These are phyloP conservation scores for Eucalyptus victrix DNA, from an alignment of 345 rosid genomes.

Conservation along the genomic window DNA sequence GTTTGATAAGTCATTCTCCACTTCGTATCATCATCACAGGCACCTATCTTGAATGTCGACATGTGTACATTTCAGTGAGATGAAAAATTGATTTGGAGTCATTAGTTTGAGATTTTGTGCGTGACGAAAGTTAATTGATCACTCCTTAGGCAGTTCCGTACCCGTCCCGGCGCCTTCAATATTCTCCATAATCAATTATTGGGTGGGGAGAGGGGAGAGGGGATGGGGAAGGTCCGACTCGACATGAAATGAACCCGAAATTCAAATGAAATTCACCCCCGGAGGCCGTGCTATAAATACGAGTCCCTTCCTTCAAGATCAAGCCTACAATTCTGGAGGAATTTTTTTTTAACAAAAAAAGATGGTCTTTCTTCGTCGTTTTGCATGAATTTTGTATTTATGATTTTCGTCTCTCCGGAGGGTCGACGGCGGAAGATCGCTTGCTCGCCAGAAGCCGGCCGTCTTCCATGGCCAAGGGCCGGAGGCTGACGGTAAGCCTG, in stretches of 20 bases:
- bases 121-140: not conserved
- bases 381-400: not conserved
- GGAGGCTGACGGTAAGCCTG: slow-evolving; percentile 7
- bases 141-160: not conserved
- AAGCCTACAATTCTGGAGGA: not conserved
- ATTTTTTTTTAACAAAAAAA: too few species aligned
- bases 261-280: not conserved
- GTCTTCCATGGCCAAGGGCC: slow-evolving; percentile 13
- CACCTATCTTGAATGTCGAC: fast-evolving
- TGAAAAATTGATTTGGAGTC: fast-evolving
- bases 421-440: not conserved
- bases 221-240: not conserved
- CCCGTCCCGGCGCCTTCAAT: not conserved
- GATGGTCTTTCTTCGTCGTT: not conserved
- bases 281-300: not conserved
- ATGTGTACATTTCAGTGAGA: not conserved
- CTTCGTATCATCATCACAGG: fast-evolving
- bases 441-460: not conserved
- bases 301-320: not conserved
- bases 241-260: not conserved
- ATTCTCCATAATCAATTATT: not conserved
- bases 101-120: not conserved
- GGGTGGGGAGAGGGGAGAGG: not conserved
- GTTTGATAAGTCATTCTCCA: not conserved
- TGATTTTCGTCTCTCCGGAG: not conserved